Base-by-base conservation (phyloP, 768 basidiomycete genomes). In the Tricholoma terreum region DNA sequence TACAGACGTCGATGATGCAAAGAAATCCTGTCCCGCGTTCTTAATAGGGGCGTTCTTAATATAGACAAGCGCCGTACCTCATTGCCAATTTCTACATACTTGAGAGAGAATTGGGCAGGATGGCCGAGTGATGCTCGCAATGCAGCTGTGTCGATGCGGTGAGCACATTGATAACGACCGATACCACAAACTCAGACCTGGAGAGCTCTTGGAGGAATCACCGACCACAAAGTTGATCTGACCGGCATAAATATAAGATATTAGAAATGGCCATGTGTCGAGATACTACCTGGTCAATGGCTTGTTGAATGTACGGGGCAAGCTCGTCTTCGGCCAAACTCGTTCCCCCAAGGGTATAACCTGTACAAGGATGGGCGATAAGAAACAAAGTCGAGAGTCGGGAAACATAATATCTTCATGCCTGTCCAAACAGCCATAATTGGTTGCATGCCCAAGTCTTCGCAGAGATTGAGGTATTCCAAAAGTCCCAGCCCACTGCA, bases 401-500 rank as follows among this genome's bases (percentile, higher is more conserved):
- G 10, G 33, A 11, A 6, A n/a, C 7, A n/a, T 49, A 10, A 11
- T n/a, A n/a, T 17, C 6, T n/a, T 56, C 31, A 45, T 50, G 75
- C 81, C 82, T 58, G 82, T 70, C 78, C 80, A 85, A 21, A 86
- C 77, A 7, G 82, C 84, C 83, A 86, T 83, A 61, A 86, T 83
- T 5, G 82, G 75, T 57, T 78, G 74, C 80, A 82, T 81, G 1
- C 73, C 75, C 55, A 80, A 67, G 59, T 84, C 84, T 63, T 87
- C 84, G 52, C 81, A 79, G 71, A 79, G 77, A 33, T 74, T 62
- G 52, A 86, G 70, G 61, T 70, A 73, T 53, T 73, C 72, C 5
- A 68, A 52, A 15, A 73, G 60, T 0, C 72, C 71, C 8, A 72
- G 52, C 27, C 71, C 71, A 49, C 72, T 73, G 38, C 3, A 55